Evolutionary conservation across 164 flowering plant genomes (phyloP), one percentile per base, ranked within the genome.

Genomic region (Aristolochia fimbriata): DNA sequence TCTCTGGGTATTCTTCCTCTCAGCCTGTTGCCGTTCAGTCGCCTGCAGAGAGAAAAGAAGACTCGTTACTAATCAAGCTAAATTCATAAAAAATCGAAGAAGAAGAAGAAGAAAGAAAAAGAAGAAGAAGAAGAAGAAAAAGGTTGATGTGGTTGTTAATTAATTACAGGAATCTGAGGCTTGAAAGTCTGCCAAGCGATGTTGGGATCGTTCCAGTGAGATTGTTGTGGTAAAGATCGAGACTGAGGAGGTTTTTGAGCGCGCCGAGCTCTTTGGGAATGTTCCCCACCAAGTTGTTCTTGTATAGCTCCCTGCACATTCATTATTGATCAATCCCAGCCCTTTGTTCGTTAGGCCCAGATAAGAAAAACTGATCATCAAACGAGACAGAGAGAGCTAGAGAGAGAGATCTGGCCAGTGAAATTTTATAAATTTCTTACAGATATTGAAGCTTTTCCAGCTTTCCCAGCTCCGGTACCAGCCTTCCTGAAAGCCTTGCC

Each of bases 211-310:
- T 66, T 62, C 97, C 97, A 3, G 96, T 60, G 60, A 91, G 74
- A 62, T 83, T 84, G 74, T 91, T 91, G 78, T 81, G 81, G 64
- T 88, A 91, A 57, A 91, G 67, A 68, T 91, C 97, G 80, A 91
- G 76, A 77, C 96, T 86, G 52, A 83, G 78, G 22, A 91, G 77
- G 72, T 69, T 91, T 83, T 83, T 86, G 79, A 91, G 62, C 52
- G 77, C 83, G 15, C 91, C 93, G 60, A 88, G 76, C 76, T 91
- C 97, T 20, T 51, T 55, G 14, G 97, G 97, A 45, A 91, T 81
- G 11, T 71, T 66, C 51, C 97, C 97, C 70, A 80, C 80, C 59
- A 91, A 81, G 64, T 82, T 86, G 78, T 91, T 91, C 70, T 75
- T 81, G 80, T 84, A 88, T 6, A 91, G 85, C 73, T 91, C 97